Evolutionary conservation across 2,329 filamentous ascomycete genomes (phyloP).

Genomic region (Talaromyces sp.): DNA sequence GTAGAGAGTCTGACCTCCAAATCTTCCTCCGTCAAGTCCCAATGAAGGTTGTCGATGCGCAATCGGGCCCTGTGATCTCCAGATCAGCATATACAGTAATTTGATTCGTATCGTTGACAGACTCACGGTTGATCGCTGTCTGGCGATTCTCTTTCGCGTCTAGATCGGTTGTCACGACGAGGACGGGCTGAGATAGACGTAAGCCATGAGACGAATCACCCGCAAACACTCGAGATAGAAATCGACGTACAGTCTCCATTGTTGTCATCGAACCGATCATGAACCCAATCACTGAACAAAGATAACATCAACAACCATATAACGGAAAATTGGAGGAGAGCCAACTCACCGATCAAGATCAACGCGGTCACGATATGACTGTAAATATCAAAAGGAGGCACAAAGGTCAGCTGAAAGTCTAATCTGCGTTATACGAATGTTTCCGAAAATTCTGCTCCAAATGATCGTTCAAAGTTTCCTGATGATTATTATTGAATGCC

Average conservation of each 20-base stretch:
- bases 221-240: slow-evolving; percentile 1
- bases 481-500: slow-evolving; percentile 2
- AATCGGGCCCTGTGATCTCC: slow-evolving; percentile 61
- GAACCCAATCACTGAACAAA: slow-evolving; percentile 74
- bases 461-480: background rate
- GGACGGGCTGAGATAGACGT: slow-evolving; percentile 35
- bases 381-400: slow-evolving; percentile 34
- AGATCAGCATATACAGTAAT: slow-evolving; percentile 30
- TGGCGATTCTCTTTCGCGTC: slow-evolving; percentile 34
- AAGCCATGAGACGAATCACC: slow-evolving; percentile 21
- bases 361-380: slow-evolving; percentile 45
- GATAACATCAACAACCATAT: background rate
- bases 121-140: slow-evolving; percentile 36
- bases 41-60: slow-evolving; percentile 85
- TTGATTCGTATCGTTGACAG: background rate
- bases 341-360: slow-evolving; percentile 44
- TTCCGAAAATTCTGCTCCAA: background rate
- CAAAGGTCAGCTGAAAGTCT: slow-evolving; percentile 45
- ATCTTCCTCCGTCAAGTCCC: slow-evolving; percentile 82
- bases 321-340: slow-evolving; percentile 21
- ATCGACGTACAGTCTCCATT: slow-evolving; percentile 52
- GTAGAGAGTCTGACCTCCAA: slow-evolving; percentile 59
- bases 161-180: slow-evolving; percentile 41
- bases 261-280: slow-evolving; percentile 81
- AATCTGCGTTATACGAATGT: slow-evolving; percentile 17